Percentiles rank a stretch among this genome's conserved stretches.
phyloP scores from a whole-genome alignment of 768 basidiomycete genomes.

The Lentinus tigrinus region DNA sequence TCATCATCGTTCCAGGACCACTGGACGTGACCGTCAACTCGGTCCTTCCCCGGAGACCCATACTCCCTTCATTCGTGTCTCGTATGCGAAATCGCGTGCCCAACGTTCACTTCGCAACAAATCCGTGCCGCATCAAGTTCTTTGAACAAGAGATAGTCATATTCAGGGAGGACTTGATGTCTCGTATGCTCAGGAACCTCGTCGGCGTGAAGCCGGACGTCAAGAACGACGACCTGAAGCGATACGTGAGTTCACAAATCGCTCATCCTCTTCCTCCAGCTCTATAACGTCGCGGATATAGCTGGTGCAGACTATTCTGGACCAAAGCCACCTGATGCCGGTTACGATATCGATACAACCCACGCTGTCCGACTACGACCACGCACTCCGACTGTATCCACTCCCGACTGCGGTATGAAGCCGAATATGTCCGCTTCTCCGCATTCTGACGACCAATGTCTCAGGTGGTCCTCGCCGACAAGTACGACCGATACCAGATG shows the following conservation, averaged over 20 bases:
- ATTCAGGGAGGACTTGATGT: constrained; percentile 91
- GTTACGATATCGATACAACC: constrained; percentile 84
- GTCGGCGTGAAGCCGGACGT: constrained; percentile 85
- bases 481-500: constrained; percentile 92
- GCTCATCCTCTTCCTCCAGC: background rate
- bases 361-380: constrained; percentile 86
- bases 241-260: constrained; percentile 65
- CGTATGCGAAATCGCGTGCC: constrained; percentile 74
- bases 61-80: constrained; percentile 73
- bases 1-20: constrained; percentile 94
- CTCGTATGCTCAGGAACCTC: constrained; percentile 88
- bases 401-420: constrained; percentile 82
- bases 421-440: background rate
- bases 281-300: constrained; percentile 29
- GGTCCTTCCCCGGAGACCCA: constrained; percentile 75
- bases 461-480: constrained; percentile 91
- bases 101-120: constrained; percentile 79
- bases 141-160: constrained; percentile 95
- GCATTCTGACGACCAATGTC: constrained; percentile 9
- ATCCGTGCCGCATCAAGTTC: constrained; percentile 93
- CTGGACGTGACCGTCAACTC: constrained; percentile 82
- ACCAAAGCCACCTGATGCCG: constrained; percentile 93
- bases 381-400: constrained; percentile 89
- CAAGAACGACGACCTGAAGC: constrained; percentile 76
- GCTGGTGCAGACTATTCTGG: constrained; percentile 95